A percentile compares a stretch with the other conserved stretches of the same genome.
Evolutionary conservation across 169 alveolate species (phyloP).

Genomic region (Babesia caballi): DNA sequence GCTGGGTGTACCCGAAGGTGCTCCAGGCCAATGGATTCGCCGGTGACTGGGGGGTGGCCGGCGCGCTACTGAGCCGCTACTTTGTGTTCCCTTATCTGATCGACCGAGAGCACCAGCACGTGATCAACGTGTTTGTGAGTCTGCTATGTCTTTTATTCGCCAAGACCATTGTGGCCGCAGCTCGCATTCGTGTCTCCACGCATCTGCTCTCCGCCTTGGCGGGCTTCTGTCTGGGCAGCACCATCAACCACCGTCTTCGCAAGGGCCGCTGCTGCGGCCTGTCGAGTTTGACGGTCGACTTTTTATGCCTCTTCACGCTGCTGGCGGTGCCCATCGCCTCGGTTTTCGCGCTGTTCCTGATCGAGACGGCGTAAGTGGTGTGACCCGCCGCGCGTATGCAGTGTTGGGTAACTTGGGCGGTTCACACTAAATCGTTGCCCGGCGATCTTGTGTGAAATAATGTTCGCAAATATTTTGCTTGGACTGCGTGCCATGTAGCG

Average conservation of each 20-base stretch:
- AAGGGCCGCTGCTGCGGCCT: conserved; percentile 18
- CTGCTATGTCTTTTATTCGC: conserved; percentile 46
- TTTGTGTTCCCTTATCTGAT: conserved; percentile 51
- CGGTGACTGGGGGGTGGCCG: conserved; percentile 70
- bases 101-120: conserved; percentile 54
- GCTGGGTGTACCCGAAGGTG: conserved; percentile 36
- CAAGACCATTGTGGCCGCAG: conserved; percentile 38
- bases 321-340: conserved; percentile 50
- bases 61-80: conserved; percentile 60
- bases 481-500: neutral
- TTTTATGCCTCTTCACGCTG: conserved; percentile 43
- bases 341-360: conserved; percentile 34
- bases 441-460: neutral
- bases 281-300: conserved; percentile 25
- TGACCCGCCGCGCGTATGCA: neutral
- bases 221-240: conserved; percentile 59
- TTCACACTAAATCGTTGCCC: neutral
- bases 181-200: conserved; percentile 34
- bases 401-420: neutral
- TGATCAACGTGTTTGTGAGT: conserved; percentile 49
- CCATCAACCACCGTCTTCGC: conserved; percentile 32
- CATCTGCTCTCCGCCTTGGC: conserved; percentile 48
- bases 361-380: neutral
- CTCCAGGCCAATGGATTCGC: conserved; percentile 64
- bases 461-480: neutral